Percentiles rank a stretch among this genome's conserved stretches.
Conservation (phyloP, 495 filamentous ascomycete species). For the Aspergillus olivimuriae region DNA sequence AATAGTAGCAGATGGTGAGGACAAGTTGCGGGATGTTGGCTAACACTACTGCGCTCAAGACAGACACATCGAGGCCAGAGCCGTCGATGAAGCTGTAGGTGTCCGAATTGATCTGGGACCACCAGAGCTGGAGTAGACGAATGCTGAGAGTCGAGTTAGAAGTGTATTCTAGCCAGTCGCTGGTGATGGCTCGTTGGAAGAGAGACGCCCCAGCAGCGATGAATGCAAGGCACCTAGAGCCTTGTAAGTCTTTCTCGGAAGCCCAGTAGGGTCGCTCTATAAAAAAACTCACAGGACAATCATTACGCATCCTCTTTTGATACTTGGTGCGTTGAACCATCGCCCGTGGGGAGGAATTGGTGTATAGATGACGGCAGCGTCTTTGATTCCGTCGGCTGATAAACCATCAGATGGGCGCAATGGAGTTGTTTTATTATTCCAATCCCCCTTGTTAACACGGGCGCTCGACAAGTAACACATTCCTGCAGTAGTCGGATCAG, state of each 20-base stretch:
- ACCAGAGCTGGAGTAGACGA: not conserved
- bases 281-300: not conserved
- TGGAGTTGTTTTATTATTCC: not conserved
- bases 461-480: slow-evolving; percentile 5
- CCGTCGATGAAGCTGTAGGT: not conserved
- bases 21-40: slow-evolving; percentile 37
- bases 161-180: not conserved
- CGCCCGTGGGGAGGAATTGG: not conserved
- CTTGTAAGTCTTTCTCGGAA: not conserved
- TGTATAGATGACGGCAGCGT: not conserved
- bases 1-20: slow-evolving; percentile 35
- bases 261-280: too few relatives aligned
- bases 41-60: not conserved
- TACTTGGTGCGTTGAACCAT: not conserved
- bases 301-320: not conserved
- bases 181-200: not conserved
- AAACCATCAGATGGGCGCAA: not conserved
- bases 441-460: not conserved
- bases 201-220: not conserved
- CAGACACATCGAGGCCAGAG: not conserved
- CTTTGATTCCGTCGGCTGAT: not conserved
- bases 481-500: slow-evolving; percentile 5
- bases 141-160: not conserved
- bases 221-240: not conserved
- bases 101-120: not conserved